Conservation (phyloP, 176 grass and related monocot genomes). For the Guadua angustifolia region DNA sequence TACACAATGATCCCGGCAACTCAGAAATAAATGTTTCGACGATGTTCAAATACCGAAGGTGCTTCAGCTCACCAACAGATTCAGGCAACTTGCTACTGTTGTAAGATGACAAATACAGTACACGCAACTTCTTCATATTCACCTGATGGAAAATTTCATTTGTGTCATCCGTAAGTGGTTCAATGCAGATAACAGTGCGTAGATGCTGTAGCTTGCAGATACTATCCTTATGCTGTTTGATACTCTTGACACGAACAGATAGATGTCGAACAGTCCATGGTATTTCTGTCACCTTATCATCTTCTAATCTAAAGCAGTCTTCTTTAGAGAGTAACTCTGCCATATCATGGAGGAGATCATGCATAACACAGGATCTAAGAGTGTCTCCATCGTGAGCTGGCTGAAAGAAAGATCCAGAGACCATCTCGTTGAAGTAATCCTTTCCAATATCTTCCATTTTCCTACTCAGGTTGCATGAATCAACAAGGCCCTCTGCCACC, state of each 20-base stretch:
- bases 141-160: neutral
- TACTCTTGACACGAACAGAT: neutral
- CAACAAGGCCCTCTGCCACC: no score
- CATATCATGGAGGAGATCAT: no score
- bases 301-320: conserved; percentile 39
- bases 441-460: no score
- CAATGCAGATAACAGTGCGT: conserved; percentile 34
- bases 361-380: no score
- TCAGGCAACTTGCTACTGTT: neutral
- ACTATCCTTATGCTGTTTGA: neutral
- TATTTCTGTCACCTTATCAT: conserved; percentile 17
- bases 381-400: no score
- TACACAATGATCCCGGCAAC: neutral
- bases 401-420: no score
- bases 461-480: no score
- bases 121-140: conserved; percentile 29
- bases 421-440: no score
- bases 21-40: neutral
- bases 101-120: conserved; percentile 16
- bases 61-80: conserved; percentile 32
- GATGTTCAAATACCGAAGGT: conserved; percentile 36
- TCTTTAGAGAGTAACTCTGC: neutral
- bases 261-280: neutral
- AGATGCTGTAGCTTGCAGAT: conserved; percentile 6
- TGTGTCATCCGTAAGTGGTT: neutral